Percentiles rank a stretch among this genome's conserved stretches.
Conservation (phyloP, 129 eudicot genomes). For the Sambucus nigra region DNA sequence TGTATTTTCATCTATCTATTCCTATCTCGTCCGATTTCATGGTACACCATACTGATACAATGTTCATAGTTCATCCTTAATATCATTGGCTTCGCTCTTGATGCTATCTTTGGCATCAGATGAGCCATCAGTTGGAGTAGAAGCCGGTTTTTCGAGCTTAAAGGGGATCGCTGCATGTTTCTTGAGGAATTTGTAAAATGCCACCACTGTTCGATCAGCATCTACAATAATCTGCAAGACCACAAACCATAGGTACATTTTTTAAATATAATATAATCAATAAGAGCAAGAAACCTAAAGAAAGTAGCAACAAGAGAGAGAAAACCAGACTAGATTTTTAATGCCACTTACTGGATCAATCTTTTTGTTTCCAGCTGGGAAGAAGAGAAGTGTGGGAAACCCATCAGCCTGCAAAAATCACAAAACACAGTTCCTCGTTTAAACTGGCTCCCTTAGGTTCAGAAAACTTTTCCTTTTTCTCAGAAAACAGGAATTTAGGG, state of each 20-base stretch:
- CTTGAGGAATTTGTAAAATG: slow-evolving; percentile 75
- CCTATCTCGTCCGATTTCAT: not conserved
- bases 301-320: not conserved
- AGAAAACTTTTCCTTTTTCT: too few species aligned
- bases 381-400: slow-evolving; percentile 74
- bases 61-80: slow-evolving; percentile 51
- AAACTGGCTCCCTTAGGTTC: not conserved
- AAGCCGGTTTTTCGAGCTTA: slow-evolving; percentile 66
- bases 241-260: not conserved
- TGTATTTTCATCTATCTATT: slow-evolving; percentile 4
- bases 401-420: slow-evolving; percentile 63
- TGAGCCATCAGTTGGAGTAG: slow-evolving; percentile 13
- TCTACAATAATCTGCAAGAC: slow-evolving; percentile 57
- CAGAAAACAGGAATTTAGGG: too few species aligned
- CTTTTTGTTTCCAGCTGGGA: slow-evolving; percentile 82
- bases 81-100: slow-evolving; percentile 7
- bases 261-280: not conserved
- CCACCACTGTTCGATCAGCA: slow-evolving; percentile 68
- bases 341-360: slow-evolving; percentile 54
- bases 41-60: slow-evolving; percentile 4
- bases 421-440: not conserved
- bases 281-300: not conserved
- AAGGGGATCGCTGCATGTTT: slow-evolving; percentile 73
- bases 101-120: slow-evolving; percentile 30
- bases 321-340: not conserved